Base-by-base conservation (phyloP, 2,329 filamentous ascomycete species). In the Celoporthe dispersa region DNA sequence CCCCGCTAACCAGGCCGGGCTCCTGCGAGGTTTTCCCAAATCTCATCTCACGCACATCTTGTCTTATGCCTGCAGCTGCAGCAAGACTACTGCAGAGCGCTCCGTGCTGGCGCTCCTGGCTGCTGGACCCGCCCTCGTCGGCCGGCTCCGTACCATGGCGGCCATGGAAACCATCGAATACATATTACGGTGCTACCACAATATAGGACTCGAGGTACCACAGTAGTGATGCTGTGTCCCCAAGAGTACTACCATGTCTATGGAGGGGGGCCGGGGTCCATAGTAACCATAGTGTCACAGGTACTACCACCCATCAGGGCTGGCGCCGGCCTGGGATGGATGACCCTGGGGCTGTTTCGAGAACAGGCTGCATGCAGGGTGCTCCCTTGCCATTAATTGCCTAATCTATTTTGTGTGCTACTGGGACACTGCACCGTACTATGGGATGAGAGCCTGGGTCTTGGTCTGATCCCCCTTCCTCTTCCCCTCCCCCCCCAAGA, bases 41-140 rank as follows among this genome's bases (percentile, higher is more conserved):
- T 28, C 60, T 59, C 68, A 70, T 68, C 66, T 59, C 69, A 60
- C 60, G 64, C 64, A 44, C 35, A 31, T 57, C 41, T 51, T 33
- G 35, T 60, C 64, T 48, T 9, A 66, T 59, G 59, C 57, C 57
- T 51, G 55, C 66, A 61, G 55, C 57, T 62, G 65, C 65, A 67
- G 57, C 66, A 31, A n/a, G 19, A 39, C 66, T 67, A 62, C 66
- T 62, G 66, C 61, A 64, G 61, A n/a, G 41, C 19, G 61, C 28
- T 12, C 61, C 61, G 28, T 64, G 39, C 39, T 64, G 61, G 61
- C 69, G 63, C 66, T 68, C 64, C 51, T 60, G 39, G 39, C 61
- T 51, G 61, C 25, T 51, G 28, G 28, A 12, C 41, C 31, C 41
- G 61, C 39, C 41, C 41, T 48, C 28, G 60, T 48, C 61, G 39